These are phyloP conservation scores for Pseudotsuga menziesii DNA, from an alignment of 75 land plant genomes.

Conservation along the genomic window DNA sequence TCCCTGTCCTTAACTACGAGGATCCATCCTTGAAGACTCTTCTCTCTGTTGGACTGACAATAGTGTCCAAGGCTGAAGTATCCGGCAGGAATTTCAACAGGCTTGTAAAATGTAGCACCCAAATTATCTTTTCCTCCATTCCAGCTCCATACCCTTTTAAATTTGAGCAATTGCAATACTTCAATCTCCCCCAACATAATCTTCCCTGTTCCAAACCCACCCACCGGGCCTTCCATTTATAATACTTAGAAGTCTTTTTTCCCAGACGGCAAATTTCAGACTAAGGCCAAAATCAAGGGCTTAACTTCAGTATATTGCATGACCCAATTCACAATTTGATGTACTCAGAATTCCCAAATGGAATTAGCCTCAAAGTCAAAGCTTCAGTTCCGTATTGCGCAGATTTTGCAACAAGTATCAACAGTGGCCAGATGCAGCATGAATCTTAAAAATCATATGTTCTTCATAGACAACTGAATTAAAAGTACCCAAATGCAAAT, in stretches of 20 bases:
- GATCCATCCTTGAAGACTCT: slow-evolving; percentile 14
- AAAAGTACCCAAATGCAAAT: background rate
- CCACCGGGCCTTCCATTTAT: background rate
- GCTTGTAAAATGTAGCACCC: slow-evolving; percentile 36
- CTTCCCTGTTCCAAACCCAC: slow-evolving; percentile 24
- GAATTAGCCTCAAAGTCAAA: too few relatives aligned
- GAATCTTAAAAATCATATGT: background rate
- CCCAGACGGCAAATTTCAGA: background rate
- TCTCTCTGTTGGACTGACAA: slow-evolving; percentile 15
- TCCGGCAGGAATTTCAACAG: slow-evolving; percentile 24
- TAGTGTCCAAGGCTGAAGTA: slow-evolving; percentile 19
- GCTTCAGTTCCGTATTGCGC: too few relatives aligned
- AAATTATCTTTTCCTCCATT: slow-evolving; percentile 19
- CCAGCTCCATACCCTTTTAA: slow-evolving; percentile 23
- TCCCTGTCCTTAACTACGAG: slow-evolving; percentile 23
- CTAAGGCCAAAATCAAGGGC: background rate
- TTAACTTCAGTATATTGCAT: background rate
- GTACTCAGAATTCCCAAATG: too few relatives aligned
- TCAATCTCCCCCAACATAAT: slow-evolving; percentile 27
- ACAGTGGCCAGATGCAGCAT: background rate
- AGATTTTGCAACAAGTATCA: background rate
- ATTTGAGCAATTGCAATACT: slow-evolving; percentile 16
- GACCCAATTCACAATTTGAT: background rate
- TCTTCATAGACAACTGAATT: background rate
- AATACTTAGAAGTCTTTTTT: background rate